Percentiles rank a stretch among this genome's conserved stretches.
These are phyloP conservation scores for Chiua virens DNA, from an alignment of 768 basidiomycete species.

Conservation along the genomic window DNA sequence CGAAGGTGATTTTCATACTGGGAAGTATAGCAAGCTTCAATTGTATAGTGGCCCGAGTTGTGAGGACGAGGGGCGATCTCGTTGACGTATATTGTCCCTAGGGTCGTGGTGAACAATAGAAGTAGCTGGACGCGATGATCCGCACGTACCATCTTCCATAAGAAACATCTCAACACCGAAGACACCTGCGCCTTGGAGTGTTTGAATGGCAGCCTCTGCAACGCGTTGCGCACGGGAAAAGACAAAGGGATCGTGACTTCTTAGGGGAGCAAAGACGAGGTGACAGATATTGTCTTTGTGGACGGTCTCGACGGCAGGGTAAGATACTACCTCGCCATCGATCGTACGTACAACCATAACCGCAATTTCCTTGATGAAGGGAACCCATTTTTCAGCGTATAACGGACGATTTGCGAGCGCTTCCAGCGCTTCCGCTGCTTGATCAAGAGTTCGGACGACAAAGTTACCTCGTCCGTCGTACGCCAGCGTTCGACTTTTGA, in stretches of 20 bases:
- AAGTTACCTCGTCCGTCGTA: slow-evolving; percentile 97
- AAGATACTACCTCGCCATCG: slow-evolving; percentile 72
- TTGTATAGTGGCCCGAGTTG: slow-evolving; percentile 98
- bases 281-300: slow-evolving; percentile 95
- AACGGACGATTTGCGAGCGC: slow-evolving; percentile 66
- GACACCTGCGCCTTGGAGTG: slow-evolving; percentile 85
- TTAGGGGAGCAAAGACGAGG: slow-evolving; percentile 86
- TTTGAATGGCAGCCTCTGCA: slow-evolving; percentile 78
- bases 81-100: slow-evolving; percentile 82
- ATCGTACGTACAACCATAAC: slow-evolving; percentile 93
- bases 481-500: slow-evolving; percentile 92
- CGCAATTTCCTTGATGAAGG: slow-evolving; percentile 86
- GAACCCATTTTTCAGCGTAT: slow-evolving; percentile 94
- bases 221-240: slow-evolving; percentile 60
- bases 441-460: slow-evolving; percentile 55
- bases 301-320: slow-evolving; percentile 92
- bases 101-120: background rate
- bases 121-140: slow-evolving; percentile 14
- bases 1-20: slow-evolving; percentile 98
- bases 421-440: slow-evolving; percentile 51
- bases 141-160: slow-evolving; percentile 67
- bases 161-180: slow-evolving; percentile 99
- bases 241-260: slow-evolving; percentile 56
- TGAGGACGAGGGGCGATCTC: slow-evolving; percentile 98
- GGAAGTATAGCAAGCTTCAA: slow-evolving; percentile 94